Evolutionary conservation across 2,329 filamentous ascomycete genomes (phyloP).

Genomic region (Meredithiella fracta): DNA sequence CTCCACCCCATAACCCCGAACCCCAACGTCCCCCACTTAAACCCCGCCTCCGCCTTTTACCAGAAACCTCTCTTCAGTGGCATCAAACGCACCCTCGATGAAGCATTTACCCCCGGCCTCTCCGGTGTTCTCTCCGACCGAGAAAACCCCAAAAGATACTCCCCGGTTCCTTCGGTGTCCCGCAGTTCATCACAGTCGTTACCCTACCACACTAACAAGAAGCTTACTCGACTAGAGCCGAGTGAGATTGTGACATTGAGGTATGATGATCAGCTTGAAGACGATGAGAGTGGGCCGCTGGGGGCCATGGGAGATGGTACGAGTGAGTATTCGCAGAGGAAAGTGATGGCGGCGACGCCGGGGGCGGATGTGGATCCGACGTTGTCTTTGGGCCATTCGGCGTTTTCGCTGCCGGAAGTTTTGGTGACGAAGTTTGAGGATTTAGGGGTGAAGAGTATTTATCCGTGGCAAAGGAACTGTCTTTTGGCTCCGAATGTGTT

Average conservation of each 20-base stretch:
- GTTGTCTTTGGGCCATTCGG: constrained; percentile 44
- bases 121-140: not conserved
- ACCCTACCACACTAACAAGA: not conserved
- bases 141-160: constrained; percentile 1
- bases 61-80: constrained; percentile 2
- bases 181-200: not conserved
- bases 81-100: constrained; percentile 7
- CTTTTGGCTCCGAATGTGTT: constrained; percentile 51
- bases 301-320: not conserved
- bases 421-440: constrained; percentile 48
- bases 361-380: constrained; percentile 34
- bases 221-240: constrained; percentile 21
- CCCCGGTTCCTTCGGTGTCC: not conserved
- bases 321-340: constrained; percentile 43
- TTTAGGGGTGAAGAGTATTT: constrained; percentile 56
- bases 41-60: not conserved
- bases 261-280: constrained; percentile 7
- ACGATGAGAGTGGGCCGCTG: constrained; percentile 15
- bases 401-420: constrained; percentile 43
- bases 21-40: not conserved
- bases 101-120: constrained; percentile 9
- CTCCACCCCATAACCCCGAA: not conserved
- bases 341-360: constrained; percentile 35
- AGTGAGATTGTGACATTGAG: constrained; percentile 30
- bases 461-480: constrained; percentile 66